Evolutionary conservation across 2,329 filamentous ascomycete species (phyloP).

Genomic region (Ustilaginoidea virens): DNA sequence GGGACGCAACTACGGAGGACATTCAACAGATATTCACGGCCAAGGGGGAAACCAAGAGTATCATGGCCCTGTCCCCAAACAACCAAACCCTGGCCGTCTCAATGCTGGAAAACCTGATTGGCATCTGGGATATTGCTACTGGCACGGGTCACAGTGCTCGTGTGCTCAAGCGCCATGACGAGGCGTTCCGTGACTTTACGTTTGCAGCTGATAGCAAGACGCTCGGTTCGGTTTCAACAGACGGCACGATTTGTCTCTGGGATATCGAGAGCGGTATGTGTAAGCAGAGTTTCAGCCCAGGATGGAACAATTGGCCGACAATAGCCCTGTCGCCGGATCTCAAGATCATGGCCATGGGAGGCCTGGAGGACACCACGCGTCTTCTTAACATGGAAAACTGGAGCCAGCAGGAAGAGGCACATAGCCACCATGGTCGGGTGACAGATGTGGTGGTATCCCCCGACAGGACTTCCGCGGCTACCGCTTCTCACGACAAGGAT

Average conservation of each 20-base stretch:
- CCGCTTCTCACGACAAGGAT: conserved; percentile 5
- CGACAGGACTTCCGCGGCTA: conserved; percentile 4
- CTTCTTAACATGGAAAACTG: conserved; percentile 6
- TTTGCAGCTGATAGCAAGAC: conserved; percentile 6
- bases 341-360: conserved; percentile 6
- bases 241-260: conserved; percentile 6
- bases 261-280: conserved; percentile 6
- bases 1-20: conserved; percentile 3
- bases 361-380: conserved; percentile 5
- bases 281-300: conserved; percentile 5
- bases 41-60: conserved; percentile 6
- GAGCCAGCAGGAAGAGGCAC: conserved; percentile 3
- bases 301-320: conserved; percentile 7
- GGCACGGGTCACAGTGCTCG: conserved; percentile 6
- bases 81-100: conserved; percentile 6
- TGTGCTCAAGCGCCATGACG: conserved; percentile 5
- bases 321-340: conserved; percentile 6
- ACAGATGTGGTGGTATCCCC: conserved; percentile 5
- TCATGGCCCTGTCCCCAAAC: conserved; percentile 5
- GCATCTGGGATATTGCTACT: conserved; percentile 5
- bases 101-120: conserved; percentile 6
- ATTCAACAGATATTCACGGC: conserved; percentile 5
- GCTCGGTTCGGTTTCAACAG: conserved; percentile 5
- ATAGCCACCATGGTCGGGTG: conserved; percentile 5
- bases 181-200: conserved; percentile 6